Percentiles rank a stretch among this genome's conserved stretches.
These are phyloP conservation scores for Fusarium hostae DNA, from an alignment of 2,329 filamentous ascomycete genomes.

Conservation along the genomic window DNA sequence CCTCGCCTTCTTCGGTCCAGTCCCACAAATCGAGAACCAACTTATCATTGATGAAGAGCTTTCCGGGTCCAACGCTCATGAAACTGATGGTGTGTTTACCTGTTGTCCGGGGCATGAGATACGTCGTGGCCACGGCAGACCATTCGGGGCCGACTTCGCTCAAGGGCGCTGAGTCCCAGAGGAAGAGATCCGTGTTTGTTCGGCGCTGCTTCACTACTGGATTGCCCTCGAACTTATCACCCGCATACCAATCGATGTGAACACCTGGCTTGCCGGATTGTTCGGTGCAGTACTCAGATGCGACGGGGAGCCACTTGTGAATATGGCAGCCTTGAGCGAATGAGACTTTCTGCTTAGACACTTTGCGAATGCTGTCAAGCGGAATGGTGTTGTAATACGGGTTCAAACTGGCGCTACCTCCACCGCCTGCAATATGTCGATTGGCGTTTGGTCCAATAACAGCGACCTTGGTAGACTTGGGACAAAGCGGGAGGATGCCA, in stretches of 20 bases:
- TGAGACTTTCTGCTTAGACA: constrained; percentile 64
- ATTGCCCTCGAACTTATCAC: constrained; percentile 69
- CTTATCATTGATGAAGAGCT: constrained; percentile 68
- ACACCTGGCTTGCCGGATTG: constrained; percentile 68
- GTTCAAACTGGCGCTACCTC: constrained; percentile 74
- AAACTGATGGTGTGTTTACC: constrained; percentile 75
- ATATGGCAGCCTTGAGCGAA: constrained; percentile 58
- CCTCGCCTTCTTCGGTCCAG: constrained; percentile 75
- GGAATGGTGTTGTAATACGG: constrained; percentile 75
- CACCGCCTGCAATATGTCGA: constrained; percentile 73
- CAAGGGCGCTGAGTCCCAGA: constrained; percentile 75
- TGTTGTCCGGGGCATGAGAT: constrained; percentile 66
- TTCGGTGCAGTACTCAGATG: constrained; percentile 43
- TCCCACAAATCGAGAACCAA: constrained; percentile 73
- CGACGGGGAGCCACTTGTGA: constrained; percentile 46
- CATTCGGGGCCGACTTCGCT: constrained; percentile 70
- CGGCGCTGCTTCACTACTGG: constrained; percentile 68
- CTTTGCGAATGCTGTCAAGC: constrained; percentile 66
- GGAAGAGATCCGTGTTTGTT: constrained; percentile 73
- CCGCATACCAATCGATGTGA: constrained; percentile 71
- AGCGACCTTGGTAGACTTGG: constrained; percentile 67
- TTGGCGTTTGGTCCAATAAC: constrained; percentile 76
- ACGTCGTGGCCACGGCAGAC: constrained; percentile 71
- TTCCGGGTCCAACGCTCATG: constrained; percentile 73
- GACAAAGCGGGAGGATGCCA: constrained; percentile 66